A percentile compares a stretch with the other conserved stretches of the same genome.
phyloP scores from a whole-genome alignment of 139 green algal genomes.

The Picochlorum sp. region DNA sequence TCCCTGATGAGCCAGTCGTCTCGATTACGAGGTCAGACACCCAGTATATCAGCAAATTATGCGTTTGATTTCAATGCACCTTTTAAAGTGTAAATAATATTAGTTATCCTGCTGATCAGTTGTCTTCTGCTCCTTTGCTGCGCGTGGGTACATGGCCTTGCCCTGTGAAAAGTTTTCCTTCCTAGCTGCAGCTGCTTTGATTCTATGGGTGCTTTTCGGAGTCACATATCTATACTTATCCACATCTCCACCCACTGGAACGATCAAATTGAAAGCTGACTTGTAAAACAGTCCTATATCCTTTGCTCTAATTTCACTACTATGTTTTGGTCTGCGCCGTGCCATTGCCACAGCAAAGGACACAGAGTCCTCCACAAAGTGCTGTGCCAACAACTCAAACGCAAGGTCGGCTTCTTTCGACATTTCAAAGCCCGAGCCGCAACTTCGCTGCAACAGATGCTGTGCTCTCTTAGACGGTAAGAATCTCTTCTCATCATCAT shows the following conservation, averaged over 20 bases:
- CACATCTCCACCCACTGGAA: slow-evolving; percentile 33
- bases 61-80: slow-evolving; percentile 25
- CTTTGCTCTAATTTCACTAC: too few relatives aligned
- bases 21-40: slow-evolving; percentile 23
- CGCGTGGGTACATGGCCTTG: neutral
- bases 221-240: slow-evolving; percentile 30
- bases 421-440: too few relatives aligned
- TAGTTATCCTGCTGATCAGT: neutral
- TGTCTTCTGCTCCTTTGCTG: neutral
- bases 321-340: neutral
- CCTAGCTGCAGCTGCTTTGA: slow-evolving; percentile 30
- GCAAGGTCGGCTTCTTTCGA: too few relatives aligned
- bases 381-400: neutral
- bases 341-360: slow-evolving; percentile 7
- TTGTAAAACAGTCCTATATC: slow-evolving; percentile 8
- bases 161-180: slow-evolving; percentile 7
- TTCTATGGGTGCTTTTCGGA: slow-evolving; percentile 32
- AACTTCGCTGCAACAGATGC: too few relatives aligned
- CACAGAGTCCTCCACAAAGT: slow-evolving; percentile 6
- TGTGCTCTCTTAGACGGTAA: too few relatives aligned
- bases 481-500: too few relatives aligned
- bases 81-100: slow-evolving; percentile 14
- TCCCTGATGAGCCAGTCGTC: neutral
- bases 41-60: slow-evolving; percentile 21
- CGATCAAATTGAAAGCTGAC: slow-evolving; percentile 13